Conservation (phyloP, 148 eudicot species). For the Cornus controversa region DNA sequence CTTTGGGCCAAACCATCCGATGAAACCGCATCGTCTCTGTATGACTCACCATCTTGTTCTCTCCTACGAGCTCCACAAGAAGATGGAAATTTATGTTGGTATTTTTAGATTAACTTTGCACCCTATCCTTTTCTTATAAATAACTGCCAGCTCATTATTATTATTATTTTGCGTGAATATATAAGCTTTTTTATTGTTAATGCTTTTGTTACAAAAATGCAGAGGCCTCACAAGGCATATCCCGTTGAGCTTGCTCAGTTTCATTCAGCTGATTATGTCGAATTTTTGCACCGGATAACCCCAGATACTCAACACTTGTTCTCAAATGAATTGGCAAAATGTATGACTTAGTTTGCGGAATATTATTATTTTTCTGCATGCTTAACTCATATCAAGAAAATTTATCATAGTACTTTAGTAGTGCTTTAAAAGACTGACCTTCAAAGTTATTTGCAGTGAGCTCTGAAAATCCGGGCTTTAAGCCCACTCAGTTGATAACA, state of each 20-base stretch:
- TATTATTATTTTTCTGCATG: not conserved
- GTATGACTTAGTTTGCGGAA: slow-evolving; percentile 34
- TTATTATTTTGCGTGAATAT: too few relatives aligned
- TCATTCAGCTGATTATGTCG: slow-evolving; percentile 94
- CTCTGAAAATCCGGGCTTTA: not conserved
- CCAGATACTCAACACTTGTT: slow-evolving; percentile 71
- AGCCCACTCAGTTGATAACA: not conserved
- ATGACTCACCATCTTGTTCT: slow-evolving; percentile 98
- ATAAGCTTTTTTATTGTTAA: not conserved
- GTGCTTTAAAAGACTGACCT: not conserved
- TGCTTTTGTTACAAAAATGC: slow-evolving; percentile 15
- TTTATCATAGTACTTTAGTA: not conserved
- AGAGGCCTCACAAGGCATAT: slow-evolving; percentile 98
- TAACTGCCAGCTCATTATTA: not conserved
- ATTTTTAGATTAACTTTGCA: not conserved
- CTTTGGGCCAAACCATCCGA: slow-evolving; percentile 97
- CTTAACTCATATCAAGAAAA: not conserved
- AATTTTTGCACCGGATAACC: slow-evolving; percentile 84
- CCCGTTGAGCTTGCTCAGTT: slow-evolving; percentile 96
- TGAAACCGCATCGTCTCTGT: slow-evolving; percentile 95
- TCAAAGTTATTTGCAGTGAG: not conserved
- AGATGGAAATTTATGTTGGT: slow-evolving; percentile 97
- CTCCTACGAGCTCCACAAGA: slow-evolving; percentile 78
- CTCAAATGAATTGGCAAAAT: slow-evolving; percentile 61
- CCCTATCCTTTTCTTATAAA: not conserved